These are phyloP conservation scores for Aspergillus fischeri DNA, from an alignment of 2,329 filamentous ascomycete genomes.

Conservation along the genomic window DNA sequence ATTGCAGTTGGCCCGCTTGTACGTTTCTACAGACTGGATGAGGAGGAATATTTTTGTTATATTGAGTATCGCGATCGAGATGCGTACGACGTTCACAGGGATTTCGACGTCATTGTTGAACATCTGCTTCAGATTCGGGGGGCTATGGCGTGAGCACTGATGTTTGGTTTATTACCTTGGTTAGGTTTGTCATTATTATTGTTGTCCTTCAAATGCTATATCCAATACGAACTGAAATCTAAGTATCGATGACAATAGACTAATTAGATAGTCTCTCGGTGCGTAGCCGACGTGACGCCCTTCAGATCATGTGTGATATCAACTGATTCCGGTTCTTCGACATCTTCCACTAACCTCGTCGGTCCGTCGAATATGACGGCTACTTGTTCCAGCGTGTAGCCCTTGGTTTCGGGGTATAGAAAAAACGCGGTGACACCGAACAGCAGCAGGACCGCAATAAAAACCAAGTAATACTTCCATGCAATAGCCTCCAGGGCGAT, in stretches of 20 bases:
- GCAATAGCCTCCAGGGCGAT: slow-evolving; percentile 17
- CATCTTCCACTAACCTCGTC: no score
- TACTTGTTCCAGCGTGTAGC: slow-evolving; percentile 37
- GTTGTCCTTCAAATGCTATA: background rate
- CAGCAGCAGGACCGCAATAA: slow-evolving; percentile 28
- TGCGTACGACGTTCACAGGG: background rate
- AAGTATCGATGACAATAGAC: background rate
- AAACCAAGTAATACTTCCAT: slow-evolving; percentile 23
- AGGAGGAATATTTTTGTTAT: background rate
- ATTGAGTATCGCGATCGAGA: background rate
- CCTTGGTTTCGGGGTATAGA: slow-evolving; percentile 51
- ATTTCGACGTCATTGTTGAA: background rate
- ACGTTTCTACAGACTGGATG: background rate
- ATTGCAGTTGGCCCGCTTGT: background rate
- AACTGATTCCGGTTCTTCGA: no score
- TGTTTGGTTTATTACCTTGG: background rate
- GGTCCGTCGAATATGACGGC: slow-evolving; percentile 29
- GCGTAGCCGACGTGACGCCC: no score
- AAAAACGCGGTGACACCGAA: slow-evolving; percentile 37
- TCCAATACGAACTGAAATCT: background rate
- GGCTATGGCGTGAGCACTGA: background rate
- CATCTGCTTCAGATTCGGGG: background rate
- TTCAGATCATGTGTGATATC: no score
- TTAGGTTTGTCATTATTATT: background rate
- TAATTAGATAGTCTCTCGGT: no score